phyloP scores from a whole-genome alignment of 257 asterid genomes.

The Capsicum chinense region DNA sequence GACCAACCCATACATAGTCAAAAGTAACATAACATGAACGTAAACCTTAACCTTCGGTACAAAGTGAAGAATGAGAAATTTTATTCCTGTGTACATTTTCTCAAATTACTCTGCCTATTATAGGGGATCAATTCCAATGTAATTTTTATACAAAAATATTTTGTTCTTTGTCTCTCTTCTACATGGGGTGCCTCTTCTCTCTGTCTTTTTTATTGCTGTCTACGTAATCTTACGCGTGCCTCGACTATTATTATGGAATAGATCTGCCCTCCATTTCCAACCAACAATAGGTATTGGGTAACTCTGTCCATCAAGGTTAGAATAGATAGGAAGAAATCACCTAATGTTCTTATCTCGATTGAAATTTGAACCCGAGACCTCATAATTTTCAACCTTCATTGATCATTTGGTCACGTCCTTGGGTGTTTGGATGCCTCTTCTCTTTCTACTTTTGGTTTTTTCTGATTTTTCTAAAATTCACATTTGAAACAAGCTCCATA shows the following conservation, averaged over 20 bases:
- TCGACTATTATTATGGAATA: no score
- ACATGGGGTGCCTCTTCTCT: no score
- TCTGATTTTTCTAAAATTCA: not conserved
- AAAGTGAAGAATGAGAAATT: not conserved
- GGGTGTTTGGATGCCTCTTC: not conserved
- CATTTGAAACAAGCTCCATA: not conserved
- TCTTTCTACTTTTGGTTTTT: not conserved
- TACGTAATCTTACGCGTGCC: fast-evolving
- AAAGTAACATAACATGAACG: no score
- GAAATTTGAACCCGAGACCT: no score
- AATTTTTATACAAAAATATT: not conserved
- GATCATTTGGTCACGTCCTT: no score
- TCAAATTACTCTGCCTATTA: not conserved
- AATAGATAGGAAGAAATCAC: no score
- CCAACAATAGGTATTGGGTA: no score
- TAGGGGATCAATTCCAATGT: not conserved
- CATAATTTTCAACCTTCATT: no score
- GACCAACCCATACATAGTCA: no score
- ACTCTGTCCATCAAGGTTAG: no score
- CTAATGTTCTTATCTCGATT: no score
- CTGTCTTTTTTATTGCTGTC: not conserved
- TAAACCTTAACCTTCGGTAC: not conserved
- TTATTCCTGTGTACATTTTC: not conserved
- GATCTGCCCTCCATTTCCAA: no score
- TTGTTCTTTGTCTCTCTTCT: not conserved